Conservation (phyloP, 2,329 filamentous ascomycete genomes). For the Chaetomium olivaceum region DNA sequence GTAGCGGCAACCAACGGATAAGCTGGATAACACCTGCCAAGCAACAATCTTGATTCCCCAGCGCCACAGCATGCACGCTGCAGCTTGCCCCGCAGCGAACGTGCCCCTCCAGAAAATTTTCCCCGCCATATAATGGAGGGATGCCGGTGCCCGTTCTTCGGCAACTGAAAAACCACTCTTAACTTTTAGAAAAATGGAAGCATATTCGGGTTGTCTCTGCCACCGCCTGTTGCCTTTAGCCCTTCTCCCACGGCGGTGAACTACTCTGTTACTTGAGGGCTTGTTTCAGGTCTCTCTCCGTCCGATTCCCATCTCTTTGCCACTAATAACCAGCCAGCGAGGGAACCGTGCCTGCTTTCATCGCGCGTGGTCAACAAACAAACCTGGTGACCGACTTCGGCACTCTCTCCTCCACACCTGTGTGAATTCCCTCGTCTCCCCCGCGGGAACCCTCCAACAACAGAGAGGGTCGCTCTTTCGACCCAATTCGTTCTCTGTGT, state of each 20-base stretch:
- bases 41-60: constrained; percentile 6
- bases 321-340: not conserved
- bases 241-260: constrained; percentile 22
- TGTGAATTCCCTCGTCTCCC: constrained; percentile 4
- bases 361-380: constrained; percentile 1
- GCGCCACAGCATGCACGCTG: constrained; percentile 5
- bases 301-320: not conserved
- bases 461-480: not conserved
- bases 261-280: not conserved
- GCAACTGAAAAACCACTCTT: constrained; percentile 14
- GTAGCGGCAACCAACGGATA: constrained; percentile 16
- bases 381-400: constrained; percentile 19
- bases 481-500: not conserved
- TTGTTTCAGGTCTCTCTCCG: not conserved
- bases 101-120: constrained; percentile 28
- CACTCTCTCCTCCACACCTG: constrained; percentile 4
- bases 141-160: constrained; percentile 15
- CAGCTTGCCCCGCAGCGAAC: constrained; percentile 18
- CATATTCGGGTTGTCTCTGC: constrained; percentile 6
- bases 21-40: constrained; percentile 4
- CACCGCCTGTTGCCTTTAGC: constrained; percentile 14
- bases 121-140: constrained; percentile 24
- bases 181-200: constrained; percentile 22
- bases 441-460: not conserved
- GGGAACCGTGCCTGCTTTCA: not conserved